Percentiles rank a stretch among this genome's conserved stretches.
phyloP scores from a whole-genome alignment of 2,329 filamentous ascomycete genomes.

The Escovopsis sp. region DNA sequence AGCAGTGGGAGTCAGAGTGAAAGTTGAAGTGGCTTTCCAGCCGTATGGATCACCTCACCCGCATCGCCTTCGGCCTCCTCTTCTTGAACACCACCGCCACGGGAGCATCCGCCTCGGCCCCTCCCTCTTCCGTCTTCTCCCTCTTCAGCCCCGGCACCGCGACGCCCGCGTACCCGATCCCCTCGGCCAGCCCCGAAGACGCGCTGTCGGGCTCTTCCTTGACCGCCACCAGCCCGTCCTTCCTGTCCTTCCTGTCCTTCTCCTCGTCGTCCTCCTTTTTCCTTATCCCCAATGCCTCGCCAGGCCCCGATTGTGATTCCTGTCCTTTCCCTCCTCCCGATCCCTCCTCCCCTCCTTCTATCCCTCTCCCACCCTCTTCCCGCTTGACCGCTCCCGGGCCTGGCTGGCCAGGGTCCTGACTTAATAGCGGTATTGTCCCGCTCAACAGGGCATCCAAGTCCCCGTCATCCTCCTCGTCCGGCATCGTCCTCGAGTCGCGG shows the following conservation, averaged over 20 bases:
- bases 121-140: slow-evolving; percentile 27
- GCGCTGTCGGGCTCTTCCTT: slow-evolving; percentile 23
- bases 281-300: slow-evolving; percentile 9
- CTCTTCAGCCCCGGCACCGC: slow-evolving; percentile 1
- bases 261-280: slow-evolving; percentile 13
- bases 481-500: slow-evolving; percentile 33
- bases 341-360: slow-evolving; percentile 8
- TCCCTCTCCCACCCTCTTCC: slow-evolving; percentile 10
- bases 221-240: slow-evolving; percentile 15
- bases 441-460: slow-evolving; percentile 49
- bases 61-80: slow-evolving; percentile 52
- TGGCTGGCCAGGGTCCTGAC: slow-evolving; percentile 9
- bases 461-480: slow-evolving; percentile 26
- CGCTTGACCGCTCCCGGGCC: slow-evolving; percentile 13
- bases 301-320: slow-evolving; percentile 8
- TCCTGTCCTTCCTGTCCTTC: too few relatives aligned
- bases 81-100: slow-evolving; percentile 61
- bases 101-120: slow-evolving; percentile 2
- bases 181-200: slow-evolving; percentile 5
- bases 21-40: too few relatives aligned
- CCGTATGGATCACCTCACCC: slow-evolving; percentile 33
- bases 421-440: slow-evolving; percentile 13
- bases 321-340: too few relatives aligned
- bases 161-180: slow-evolving; percentile 2
- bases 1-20: too few relatives aligned